Base-by-base conservation (phyloP, 305 asterid species). In the Solanum hybrid region DNA sequence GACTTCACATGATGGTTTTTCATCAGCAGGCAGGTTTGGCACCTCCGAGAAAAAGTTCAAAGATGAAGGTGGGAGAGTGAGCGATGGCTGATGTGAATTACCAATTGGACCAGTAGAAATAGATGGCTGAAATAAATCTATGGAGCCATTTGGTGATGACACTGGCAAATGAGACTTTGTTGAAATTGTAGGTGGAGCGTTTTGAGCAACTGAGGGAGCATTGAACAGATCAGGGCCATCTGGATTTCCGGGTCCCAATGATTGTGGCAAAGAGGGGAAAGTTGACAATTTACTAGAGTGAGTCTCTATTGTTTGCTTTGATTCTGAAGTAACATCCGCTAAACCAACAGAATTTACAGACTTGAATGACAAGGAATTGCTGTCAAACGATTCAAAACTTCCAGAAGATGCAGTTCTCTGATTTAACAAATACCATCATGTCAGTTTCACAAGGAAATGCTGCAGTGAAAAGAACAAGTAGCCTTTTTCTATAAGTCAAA, bases 321-420 rank as follows among this genome's bases (percentile, higher is more conserved):
- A 34, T 90, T 93, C 95, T 36, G 93, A 89, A 72, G 92, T 92
- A 81, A 88, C 90, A 89, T 94, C 94, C 86, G 88, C 94, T 77
- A 92, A 81, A 90, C 91, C 91, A 77, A 75, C 89, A 91, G 96
- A 95, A 89, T 91, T 93, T 90, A 90, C 83, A 27, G 98, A 93
- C 92, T 91, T 83, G 79, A 89, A 91, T 91, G 92, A 92, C 86
- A 90, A 37, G 80, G 96, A 91, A 89, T 89, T 93, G 93, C 92
- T 92, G 88, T 95, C 97, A 75, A 91, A 92, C n/a, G 97, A 94
- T 89, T 92, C 96, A 93, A 93, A 92, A 93, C 96, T 95, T 93
- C 95, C 98, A 14, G 90, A 91, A 89, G 98, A 94, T 87, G 93
- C 93, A 89, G 94, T 89, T 93, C 95, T 93, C 99, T 96, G 96